Percentiles rank a stretch among this genome's conserved stretches.
These are phyloP conservation scores for Morella rubra DNA, from an alignment of 306 rosid genomes.

Conservation along the genomic window DNA sequence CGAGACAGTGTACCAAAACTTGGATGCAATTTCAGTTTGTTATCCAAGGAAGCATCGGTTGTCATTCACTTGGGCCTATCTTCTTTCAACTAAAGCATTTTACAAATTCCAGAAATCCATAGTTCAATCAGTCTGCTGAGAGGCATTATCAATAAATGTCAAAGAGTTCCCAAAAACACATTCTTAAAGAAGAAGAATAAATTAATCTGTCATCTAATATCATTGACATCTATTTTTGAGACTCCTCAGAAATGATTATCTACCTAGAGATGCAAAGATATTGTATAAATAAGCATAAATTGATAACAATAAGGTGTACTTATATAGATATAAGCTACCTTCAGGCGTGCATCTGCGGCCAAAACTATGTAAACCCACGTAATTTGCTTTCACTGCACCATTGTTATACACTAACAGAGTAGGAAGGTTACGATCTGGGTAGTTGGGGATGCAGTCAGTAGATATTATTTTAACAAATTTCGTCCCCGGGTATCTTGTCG, in stretches of 20 bases:
- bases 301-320: not conserved
- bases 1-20: not conserved
- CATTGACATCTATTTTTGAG: not conserved
- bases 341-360: conserved; percentile 93
- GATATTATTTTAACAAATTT: conserved; percentile 93
- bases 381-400: conserved; percentile 86
- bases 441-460: conserved; percentile 94
- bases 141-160: not conserved
- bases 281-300: not conserved
- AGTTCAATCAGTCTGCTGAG: not conserved
- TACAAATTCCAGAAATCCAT: not conserved
- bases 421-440: conserved; percentile 85
- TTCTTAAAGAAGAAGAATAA: not conserved
- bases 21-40: not conserved
- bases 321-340: conserved; percentile 51
- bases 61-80: not conserved
- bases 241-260: not conserved
- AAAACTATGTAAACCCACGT: conserved; percentile 72
- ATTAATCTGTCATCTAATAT: not conserved
- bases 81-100: not conserved
- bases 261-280: not conserved
- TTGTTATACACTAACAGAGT: conserved; percentile 88
- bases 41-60: not conserved
- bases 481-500: conserved; percentile 78
- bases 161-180: not conserved